phyloP scores from a whole-genome alignment of 768 basidiomycete genomes.

The Mycena olivaceomarginata region DNA sequence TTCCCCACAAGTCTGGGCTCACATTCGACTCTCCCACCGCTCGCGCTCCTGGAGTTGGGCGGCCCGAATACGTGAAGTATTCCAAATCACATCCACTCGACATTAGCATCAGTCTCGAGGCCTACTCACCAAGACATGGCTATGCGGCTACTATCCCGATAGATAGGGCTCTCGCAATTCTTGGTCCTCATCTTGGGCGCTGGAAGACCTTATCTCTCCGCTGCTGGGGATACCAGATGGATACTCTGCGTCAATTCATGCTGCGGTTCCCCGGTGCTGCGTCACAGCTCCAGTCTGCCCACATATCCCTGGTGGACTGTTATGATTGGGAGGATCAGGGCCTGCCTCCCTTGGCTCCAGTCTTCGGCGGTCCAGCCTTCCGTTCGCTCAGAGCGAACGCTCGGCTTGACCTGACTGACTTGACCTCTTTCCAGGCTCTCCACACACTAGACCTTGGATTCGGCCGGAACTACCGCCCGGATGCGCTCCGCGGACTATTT shows the following conservation, averaged over 20 bases:
- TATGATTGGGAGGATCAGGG: too few species aligned
- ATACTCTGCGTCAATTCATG: slow-evolving; percentile 15
- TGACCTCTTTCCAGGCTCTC: too few species aligned
- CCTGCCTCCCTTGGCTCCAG: too few species aligned
- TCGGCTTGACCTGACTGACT: too few species aligned
- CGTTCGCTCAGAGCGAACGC: too few species aligned
- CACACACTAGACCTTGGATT: too few species aligned
- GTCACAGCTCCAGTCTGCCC: background rate
- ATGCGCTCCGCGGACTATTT: too few species aligned
- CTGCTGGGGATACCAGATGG: background rate
- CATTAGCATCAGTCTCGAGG: slow-evolving; percentile 10
- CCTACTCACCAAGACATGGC: background rate
- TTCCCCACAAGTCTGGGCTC: background rate
- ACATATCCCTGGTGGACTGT: background rate
- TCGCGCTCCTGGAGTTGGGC: background rate
- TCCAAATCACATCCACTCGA: background rate
- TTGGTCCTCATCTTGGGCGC: slow-evolving; percentile 14
- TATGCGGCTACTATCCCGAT: background rate
- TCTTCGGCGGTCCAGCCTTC: too few species aligned
- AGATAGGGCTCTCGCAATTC: background rate
- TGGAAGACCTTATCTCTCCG: slow-evolving; percentile 18
- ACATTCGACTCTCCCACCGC: background rate
- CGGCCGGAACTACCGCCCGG: too few species aligned
- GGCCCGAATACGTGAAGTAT: background rate
- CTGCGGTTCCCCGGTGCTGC: background rate